Evolutionary conservation across 257 asterid species (phyloP), one percentile per base, ranked within the genome.

Genomic region (Cruciata laevipes): DNA sequence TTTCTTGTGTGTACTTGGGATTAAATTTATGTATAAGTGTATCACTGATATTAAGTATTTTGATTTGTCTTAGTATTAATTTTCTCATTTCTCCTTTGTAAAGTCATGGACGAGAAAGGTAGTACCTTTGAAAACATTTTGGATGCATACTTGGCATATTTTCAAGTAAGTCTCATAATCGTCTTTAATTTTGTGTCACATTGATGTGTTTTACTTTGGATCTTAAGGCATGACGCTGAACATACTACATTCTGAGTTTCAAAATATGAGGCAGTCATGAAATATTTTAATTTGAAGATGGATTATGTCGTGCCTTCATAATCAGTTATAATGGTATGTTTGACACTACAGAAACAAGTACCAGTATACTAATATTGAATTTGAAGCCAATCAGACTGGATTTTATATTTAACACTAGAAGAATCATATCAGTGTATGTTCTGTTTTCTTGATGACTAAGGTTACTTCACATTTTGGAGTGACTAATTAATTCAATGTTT

Each of bases 81-180:
- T 38, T 56, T 16, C 63, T 65, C 25, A 3, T 61, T 60, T 47
- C 74, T 75, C 69, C 12, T 64, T 62, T 87, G 75, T 78, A 90
- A 94, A 84, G 69, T 75, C 75, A 76, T 85, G 83, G 79, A 67
- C 73, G 81, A 81, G 40, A 83, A 81, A 60, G 78, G 73, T 59
- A 80, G 75, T 74, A 84, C 86, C 30, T 82, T 90, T 76, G 96
- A 89, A 84, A 97, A 93, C 79, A 80, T 86, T 70, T 78, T 93
- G 70, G 99, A 93, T 75, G 83, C 89, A 55, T 93, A 93, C 82
- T 77, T 93, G 85, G 95, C 95, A 17, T 84, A 85, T 81, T 70
- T 93, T 73, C 99, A 93, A 74, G 97, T 89, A 84, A 76, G 90
- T 75, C n/a, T n/a, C 77, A 59, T 44, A 61, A 66, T 35, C n/a